phyloP scores from a whole-genome alignment of 148 eudicot genomes.

The Camellia lanceoleosa region DNA sequence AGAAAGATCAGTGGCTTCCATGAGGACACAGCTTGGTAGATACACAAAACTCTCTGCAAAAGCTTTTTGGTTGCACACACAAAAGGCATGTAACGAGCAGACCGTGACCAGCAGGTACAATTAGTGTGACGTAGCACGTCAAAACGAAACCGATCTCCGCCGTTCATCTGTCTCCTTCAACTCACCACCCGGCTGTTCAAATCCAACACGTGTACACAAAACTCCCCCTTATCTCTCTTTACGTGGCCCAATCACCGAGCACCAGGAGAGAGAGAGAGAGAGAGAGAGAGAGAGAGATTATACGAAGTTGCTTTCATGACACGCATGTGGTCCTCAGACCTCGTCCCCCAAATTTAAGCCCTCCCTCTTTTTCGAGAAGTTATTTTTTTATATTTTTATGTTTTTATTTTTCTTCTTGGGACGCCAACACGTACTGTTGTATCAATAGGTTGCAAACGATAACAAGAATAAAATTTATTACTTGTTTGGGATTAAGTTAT shows the following conservation, averaged over 20 bases:
- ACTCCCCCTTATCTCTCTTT: not conserved
- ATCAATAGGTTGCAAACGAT: no score
- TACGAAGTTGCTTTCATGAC: not conserved
- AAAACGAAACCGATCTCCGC: not conserved
- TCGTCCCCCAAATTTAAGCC: not conserved
- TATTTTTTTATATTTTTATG: no score
- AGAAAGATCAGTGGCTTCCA: no score
- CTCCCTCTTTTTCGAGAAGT: not conserved
- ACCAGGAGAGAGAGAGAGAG: not conserved
- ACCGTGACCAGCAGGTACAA: conserved; percentile 22
- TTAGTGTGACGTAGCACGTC: not conserved
- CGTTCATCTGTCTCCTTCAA: conserved; percentile 2
- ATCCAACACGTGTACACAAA: conserved; percentile 17
- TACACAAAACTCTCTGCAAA: no score
- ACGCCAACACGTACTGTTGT: no score
- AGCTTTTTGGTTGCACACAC: not conserved
- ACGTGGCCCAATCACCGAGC: conserved; percentile 27
- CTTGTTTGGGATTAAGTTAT: no score
- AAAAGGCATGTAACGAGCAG: not conserved
- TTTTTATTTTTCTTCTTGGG: no score
- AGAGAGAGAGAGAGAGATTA: not conserved
- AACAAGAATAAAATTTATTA: no score
- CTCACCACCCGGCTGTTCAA: conserved; percentile 13
- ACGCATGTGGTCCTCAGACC: conserved; percentile 10
- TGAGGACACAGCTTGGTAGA: no score